Conservation (phyloP, 768 basidiomycete species). For the Tephrocybe sp. region DNA sequence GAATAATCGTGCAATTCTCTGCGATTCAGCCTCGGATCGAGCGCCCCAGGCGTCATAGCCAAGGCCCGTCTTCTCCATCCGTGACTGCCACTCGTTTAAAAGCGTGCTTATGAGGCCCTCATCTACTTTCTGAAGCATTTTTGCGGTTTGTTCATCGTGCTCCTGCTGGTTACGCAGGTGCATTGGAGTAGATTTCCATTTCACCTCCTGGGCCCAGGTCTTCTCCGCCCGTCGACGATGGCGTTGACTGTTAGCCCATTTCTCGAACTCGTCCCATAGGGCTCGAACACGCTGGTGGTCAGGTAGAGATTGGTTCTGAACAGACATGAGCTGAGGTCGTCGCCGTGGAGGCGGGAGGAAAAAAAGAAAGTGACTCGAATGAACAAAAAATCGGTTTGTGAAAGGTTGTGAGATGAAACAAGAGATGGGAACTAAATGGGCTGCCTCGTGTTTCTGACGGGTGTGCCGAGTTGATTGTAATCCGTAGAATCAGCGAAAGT, state of each 20-base stretch:
- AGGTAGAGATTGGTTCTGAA: slow-evolving; percentile 16
- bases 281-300: slow-evolving; percentile 24
- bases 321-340: slow-evolving; percentile 16
- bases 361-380: slow-evolving; percentile 29
- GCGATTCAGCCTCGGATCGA: slow-evolving; percentile 35
- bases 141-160: slow-evolving; percentile 32
- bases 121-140: slow-evolving; percentile 25
- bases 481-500: slow-evolving; percentile 23
- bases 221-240: slow-evolving; percentile 23
- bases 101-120: slow-evolving; percentile 30
- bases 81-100: slow-evolving; percentile 39
- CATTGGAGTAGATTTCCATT: slow-evolving; percentile 20
- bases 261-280: slow-evolving; percentile 34
- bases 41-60: slow-evolving; percentile 42
- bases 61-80: slow-evolving; percentile 31
- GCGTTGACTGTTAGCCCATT: slow-evolving; percentile 26
- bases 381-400: slow-evolving; percentile 27
- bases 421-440: slow-evolving; percentile 33
- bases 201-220: slow-evolving; percentile 25
- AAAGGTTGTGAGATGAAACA: slow-evolving; percentile 26
- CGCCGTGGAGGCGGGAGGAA: slow-evolving; percentile 17
- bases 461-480: slow-evolving; percentile 31
- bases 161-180: slow-evolving; percentile 19
- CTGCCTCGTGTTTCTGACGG: slow-evolving; percentile 38
- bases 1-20: slow-evolving; percentile 31